These are phyloP conservation scores for Moniliophthora roreri DNA, from an alignment of 1,284 basidiomycete species.

Conservation along the genomic window DNA sequence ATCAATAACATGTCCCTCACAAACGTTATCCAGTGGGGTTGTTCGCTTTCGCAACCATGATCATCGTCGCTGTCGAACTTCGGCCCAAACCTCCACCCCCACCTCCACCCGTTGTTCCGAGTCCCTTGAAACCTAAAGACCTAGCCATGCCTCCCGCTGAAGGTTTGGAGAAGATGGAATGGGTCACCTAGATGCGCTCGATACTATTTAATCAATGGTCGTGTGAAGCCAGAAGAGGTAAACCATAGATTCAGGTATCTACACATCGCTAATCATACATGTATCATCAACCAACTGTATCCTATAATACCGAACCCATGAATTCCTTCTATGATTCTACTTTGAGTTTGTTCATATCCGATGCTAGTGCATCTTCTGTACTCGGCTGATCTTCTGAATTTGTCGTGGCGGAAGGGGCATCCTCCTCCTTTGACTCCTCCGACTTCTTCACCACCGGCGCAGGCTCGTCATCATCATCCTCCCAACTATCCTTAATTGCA, in stretches of 20 bases:
- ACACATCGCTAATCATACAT: not conserved
- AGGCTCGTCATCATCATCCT: conserved; percentile 67
- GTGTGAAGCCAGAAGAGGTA: no score
- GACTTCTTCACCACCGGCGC: conserved; percentile 6
- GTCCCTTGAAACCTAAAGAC: conserved; percentile 17
- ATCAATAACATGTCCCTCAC: conserved; percentile 5
- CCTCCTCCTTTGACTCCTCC: not conserved
- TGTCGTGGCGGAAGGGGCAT: not conserved
- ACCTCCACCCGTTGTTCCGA: conserved; percentile 22
- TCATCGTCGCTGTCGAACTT: conserved; percentile 69
- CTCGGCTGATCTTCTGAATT: conserved; percentile 10
- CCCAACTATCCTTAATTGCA: conserved; percentile 70
- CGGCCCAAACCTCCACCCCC: conserved; percentile 41
- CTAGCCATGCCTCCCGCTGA: conserved; percentile 22
- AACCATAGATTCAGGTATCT: not conserved
- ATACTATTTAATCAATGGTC: not conserved
- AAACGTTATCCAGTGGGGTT: conserved; percentile 49
- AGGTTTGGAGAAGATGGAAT: conserved; percentile 30
- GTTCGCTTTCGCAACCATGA: conserved; percentile 61
- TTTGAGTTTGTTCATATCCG: conserved; percentile 41
- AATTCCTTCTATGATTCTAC: conserved; percentile 12
- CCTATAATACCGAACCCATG: not conserved
- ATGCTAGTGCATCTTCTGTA: conserved; percentile 36
- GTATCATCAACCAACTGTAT: not conserved
- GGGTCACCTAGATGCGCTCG: conserved; percentile 30